phyloP scores from a whole-genome alignment of 2,329 filamentous ascomycete species.

The Trichoderma polysporum region DNA sequence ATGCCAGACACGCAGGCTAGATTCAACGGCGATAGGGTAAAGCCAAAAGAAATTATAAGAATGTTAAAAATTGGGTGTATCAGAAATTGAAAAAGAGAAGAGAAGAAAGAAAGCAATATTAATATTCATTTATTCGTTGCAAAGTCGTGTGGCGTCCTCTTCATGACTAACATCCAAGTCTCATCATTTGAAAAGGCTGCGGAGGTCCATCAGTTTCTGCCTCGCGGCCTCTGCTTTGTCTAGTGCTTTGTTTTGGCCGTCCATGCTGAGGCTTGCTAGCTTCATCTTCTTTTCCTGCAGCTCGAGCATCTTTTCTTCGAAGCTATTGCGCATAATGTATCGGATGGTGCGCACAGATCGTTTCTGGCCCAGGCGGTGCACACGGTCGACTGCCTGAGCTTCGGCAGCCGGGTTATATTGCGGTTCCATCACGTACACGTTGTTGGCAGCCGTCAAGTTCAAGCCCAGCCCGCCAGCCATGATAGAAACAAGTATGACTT shows the following conservation, averaged over 20 bases:
- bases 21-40: not conserved
- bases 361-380: slow-evolving; percentile 87
- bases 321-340: slow-evolving; percentile 86
- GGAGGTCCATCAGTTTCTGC: slow-evolving; percentile 59
- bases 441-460: slow-evolving; percentile 83
- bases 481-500: slow-evolving; percentile 87
- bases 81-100: not conserved
- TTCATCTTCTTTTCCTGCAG: slow-evolving; percentile 92
- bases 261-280: slow-evolving; percentile 84
- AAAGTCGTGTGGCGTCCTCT: not conserved
- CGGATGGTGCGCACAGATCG: slow-evolving; percentile 83
- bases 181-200: slow-evolving; percentile 55
- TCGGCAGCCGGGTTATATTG: slow-evolving; percentile 99
- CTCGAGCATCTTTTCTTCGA: slow-evolving; percentile 90
- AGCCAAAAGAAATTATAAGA: not conserved
- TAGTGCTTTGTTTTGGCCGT: slow-evolving; percentile 54
- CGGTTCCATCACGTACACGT: slow-evolving; percentile 98
- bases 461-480: slow-evolving; percentile 88
- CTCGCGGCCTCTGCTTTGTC: slow-evolving; percentile 57
- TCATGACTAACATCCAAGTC: not conserved
- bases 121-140: not conserved
- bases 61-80: not conserved
- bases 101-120: not conserved
- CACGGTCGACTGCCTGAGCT: slow-evolving; percentile 94
- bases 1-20: not conserved